These are phyloP conservation scores for Sporisorium iseilematis-ciliati DNA, from an alignment of 1,284 basidiomycete species.

Conservation along the genomic window DNA sequence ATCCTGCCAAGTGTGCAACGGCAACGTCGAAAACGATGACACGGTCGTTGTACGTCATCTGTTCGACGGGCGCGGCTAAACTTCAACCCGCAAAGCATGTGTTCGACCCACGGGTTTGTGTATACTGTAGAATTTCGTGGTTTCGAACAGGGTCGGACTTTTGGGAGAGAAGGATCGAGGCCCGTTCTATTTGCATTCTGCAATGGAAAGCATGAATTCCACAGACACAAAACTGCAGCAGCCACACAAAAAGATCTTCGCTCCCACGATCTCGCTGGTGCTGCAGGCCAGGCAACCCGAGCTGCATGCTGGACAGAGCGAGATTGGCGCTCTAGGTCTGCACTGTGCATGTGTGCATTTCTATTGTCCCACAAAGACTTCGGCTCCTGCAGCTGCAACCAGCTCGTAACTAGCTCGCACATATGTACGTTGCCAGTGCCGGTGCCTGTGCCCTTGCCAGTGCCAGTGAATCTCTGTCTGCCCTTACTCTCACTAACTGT, in stretches of 20 bases:
- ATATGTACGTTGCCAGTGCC: no score
- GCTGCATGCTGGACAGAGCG: no score
- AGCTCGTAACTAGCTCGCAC: no score
- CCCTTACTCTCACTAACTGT: no score
- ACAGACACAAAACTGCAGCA: background rate
- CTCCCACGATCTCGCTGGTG: conserved; percentile 27
- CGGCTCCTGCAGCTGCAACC: no score
- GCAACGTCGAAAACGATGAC: background rate
- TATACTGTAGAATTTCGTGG: background rate
- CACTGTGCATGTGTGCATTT: no score
- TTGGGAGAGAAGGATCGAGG: conserved; percentile 2
- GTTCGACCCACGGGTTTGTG: no score
- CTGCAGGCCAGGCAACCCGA: conserved; percentile 5
- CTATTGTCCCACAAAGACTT: no score
- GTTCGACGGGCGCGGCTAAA: background rate
- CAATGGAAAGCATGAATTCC: conserved; percentile 13
- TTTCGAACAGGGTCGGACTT: background rate
- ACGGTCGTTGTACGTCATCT: background rate
- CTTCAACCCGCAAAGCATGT: background rate
- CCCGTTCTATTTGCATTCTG: conserved; percentile 1
- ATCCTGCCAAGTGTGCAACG: background rate
- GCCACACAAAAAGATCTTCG: conserved; percentile 13
- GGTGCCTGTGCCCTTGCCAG: no score
- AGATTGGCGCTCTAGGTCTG: no score
- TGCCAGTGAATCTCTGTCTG: no score